Evolutionary conservation across 164 flowering plant species (phyloP).

Genomic region (Berberis vulgaris): DNA sequence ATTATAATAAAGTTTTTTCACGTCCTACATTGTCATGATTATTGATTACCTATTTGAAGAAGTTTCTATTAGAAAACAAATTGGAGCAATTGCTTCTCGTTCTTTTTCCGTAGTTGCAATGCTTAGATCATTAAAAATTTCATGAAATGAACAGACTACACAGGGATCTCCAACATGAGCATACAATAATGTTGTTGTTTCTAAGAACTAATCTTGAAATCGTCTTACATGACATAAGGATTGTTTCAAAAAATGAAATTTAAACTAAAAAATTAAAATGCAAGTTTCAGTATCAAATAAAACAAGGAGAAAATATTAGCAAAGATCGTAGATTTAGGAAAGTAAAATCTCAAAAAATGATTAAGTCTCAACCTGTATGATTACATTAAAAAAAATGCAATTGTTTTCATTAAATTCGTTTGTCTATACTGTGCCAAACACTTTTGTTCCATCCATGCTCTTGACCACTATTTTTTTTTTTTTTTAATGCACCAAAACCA

Average conservation of each 20-base stretch:
- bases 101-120: conserved; percentile 41
- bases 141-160: conserved; percentile 80
- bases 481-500: conserved; percentile 13
- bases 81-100: conserved; percentile 84
- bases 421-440: conserved; percentile 64
- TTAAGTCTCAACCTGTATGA: conserved; percentile 63
- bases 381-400: conserved; percentile 84
- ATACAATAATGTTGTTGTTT: conserved; percentile 52
- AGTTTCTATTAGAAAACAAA: conserved; percentile 83
- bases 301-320: not conserved
- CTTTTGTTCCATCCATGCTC: conserved; percentile 21
- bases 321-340: too few relatives aligned
- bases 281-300: too few relatives aligned
- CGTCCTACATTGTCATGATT: not conserved
- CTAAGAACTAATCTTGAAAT: conserved; percentile 74
- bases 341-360: too few relatives aligned
- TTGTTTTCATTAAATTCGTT: conserved; percentile 96
- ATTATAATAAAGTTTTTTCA: too few relatives aligned
- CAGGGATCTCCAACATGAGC: conserved; percentile 93
- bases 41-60: conserved; percentile 85
- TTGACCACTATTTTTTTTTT: conserved; percentile 19
- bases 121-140: conserved; percentile 65
- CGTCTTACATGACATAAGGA: conserved; percentile 83
- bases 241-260: conserved; percentile 19
- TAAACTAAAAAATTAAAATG: not conserved